Base-by-base conservation (phyloP, 768 basidiomycete species). In the Royoungia palumana region DNA sequence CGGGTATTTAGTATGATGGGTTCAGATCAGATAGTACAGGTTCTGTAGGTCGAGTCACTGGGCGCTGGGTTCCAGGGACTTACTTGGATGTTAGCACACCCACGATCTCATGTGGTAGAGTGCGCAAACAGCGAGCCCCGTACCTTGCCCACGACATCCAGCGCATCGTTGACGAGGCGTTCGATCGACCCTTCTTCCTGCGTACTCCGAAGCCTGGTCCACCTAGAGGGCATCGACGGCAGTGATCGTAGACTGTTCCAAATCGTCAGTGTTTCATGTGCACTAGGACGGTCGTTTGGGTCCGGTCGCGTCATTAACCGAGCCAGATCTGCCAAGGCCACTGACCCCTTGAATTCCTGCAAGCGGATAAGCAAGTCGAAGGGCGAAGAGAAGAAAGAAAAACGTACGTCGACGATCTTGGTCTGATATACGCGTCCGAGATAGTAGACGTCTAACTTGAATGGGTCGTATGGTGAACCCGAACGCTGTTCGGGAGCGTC, bases 391-490 rank as follows among this genome's bases (percentile, higher is more conserved):
- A 17, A 25, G 6, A 10, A 25, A 4, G 8, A 4, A 3, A 22
- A 32, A 50, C 55, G 24, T 20, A 51, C 55, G 2, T 59, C 44
- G 3, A 54, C 50, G 21, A 65, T 54, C 25, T 61, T 53, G 5
- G 45, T 49, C 16, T 50, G 40, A 22, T 61, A 62, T 4, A 67
- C 28, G 20, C 62, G 51, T 3, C 66, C 69, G 1, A 66, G 53
- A 1, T 57, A 61, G 43, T 56, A 67, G 0, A 70, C 46, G 20
- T 70, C 68, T 1, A 62, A 20, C 40, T 62, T 67, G 53, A 64
- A 70, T 1, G 65, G 60, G 30, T 70, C 60, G 14, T 63, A 66
- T 0, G 67, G 61, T 5, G 47, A 32, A 2, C 42, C 46, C 1
- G 35, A 30, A 4, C 40, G 48, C 8, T 69, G 55, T 22, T 68